A percentile compares a stretch with the other conserved stretches of the same genome.
These are phyloP conservation scores for Chionographis japonica DNA, from an alignment of 106 monocot genomes.

Conservation along the genomic window DNA sequence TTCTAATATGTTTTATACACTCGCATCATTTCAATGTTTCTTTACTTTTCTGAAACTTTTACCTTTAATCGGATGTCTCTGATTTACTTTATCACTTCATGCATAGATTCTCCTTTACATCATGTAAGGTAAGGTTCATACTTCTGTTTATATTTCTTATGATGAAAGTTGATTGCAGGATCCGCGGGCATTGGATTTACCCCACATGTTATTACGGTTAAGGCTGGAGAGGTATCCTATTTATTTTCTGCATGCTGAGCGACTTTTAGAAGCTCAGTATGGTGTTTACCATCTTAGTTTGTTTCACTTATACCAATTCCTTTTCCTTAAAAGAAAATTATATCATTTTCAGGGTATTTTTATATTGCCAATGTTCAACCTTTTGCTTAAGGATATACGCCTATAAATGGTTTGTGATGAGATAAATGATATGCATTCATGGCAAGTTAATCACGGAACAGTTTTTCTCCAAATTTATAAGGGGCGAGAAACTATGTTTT, in stretches of 20 bases:
- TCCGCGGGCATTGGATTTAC: conserved; percentile 48
- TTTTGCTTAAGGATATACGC: too few relatives aligned
- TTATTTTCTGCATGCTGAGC: neutral
- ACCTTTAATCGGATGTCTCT: neutral
- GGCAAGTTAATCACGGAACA: too few relatives aligned
- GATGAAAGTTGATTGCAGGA: conserved; percentile 28
- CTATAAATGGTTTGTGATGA: too few relatives aligned
- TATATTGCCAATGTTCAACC: too few relatives aligned
- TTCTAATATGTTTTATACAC: too few relatives aligned
- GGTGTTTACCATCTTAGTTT: neutral
- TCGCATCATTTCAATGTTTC: neutral
- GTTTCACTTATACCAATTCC: neutral
- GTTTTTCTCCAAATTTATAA: too few relatives aligned
- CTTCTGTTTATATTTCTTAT: neutral
- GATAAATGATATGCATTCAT: too few relatives aligned
- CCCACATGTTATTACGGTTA: conserved; percentile 61
- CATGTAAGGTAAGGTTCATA: neutral
- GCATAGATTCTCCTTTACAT: too few relatives aligned
- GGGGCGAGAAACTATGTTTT: too few relatives aligned
- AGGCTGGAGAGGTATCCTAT: conserved; percentile 62
- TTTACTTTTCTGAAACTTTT: neutral
- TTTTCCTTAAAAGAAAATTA: too few relatives aligned
- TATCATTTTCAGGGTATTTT: too few relatives aligned
- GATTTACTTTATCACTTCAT: neutral
- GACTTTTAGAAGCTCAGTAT: neutral